Conservation (phyloP, 352 stramenopile genomes). For the Phytophthora pluvialis region DNA sequence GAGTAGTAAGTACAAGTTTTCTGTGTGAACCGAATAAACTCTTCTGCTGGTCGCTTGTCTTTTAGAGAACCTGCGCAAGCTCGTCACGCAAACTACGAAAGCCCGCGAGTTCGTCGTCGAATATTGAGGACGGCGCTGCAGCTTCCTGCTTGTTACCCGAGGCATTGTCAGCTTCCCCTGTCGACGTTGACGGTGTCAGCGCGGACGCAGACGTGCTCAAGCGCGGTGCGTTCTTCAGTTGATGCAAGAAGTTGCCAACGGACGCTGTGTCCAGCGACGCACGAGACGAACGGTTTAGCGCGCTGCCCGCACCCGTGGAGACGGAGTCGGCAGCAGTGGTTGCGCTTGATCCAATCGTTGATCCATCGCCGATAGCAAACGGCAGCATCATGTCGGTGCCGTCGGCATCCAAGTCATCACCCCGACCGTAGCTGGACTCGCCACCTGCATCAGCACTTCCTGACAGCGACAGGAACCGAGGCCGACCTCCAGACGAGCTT, state of each 20-base stretch:
- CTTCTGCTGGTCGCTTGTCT: not conserved
- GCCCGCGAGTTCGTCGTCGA: conserved; percentile 80
- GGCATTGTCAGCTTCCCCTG: conserved; percentile 1
- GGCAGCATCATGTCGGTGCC: conserved; percentile 58
- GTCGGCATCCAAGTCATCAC: conserved; percentile 31
- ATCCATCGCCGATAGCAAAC: conserved; percentile 66
- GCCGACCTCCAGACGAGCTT: conserved; percentile 30
- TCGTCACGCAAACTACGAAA: conserved; percentile 78
- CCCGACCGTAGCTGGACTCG: conserved; percentile 2
- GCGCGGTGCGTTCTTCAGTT: conserved; percentile 79
- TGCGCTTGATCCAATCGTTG: conserved; percentile 35
- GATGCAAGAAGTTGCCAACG: conserved; percentile 79
- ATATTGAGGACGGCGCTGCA: conserved; percentile 36
- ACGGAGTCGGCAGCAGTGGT: conserved; percentile 58
- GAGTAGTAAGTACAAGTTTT: no score
- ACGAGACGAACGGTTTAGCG: conserved; percentile 20
- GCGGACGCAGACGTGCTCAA: conserved; percentile 30
- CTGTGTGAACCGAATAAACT: no score
- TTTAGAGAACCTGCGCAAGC: conserved; percentile 49
- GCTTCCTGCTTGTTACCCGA: conserved; percentile 10
- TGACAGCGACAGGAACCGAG: conserved; percentile 52
- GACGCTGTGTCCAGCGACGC: conserved; percentile 61
- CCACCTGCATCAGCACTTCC: conserved; percentile 19
- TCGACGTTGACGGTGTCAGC: not conserved
- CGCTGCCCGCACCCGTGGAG: conserved; percentile 23